Evolutionary conservation across 2,329 filamentous ascomycete genomes (phyloP).

Genomic region (Trichoderma semiorbis): DNA sequence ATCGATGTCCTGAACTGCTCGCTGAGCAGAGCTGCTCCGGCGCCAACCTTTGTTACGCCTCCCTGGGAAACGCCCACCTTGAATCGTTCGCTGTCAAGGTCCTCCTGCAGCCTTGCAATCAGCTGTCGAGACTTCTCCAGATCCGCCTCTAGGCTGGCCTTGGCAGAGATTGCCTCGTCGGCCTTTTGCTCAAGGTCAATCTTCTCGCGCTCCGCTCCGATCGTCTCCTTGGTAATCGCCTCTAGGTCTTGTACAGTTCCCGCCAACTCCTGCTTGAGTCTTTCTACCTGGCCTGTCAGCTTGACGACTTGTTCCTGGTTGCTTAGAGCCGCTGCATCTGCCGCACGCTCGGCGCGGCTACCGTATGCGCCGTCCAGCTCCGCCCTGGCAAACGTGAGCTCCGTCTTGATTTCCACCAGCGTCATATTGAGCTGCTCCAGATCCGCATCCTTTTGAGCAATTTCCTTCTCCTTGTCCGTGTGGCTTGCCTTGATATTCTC

Average conservation of each 20-base stretch:
- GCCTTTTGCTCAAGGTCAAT: conserved; percentile 41
- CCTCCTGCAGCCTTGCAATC: conserved; percentile 45
- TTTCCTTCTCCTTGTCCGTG: conserved; percentile 39
- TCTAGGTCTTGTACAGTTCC: conserved; percentile 51
- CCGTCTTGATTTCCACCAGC: conserved; percentile 58
- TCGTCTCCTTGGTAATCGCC: conserved; percentile 51
- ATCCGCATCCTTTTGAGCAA: conserved; percentile 49
- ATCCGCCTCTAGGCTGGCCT: conserved; percentile 41
- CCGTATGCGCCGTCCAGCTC: conserved; percentile 62
- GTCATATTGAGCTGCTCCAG: conserved; percentile 49
- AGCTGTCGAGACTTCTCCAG: conserved; percentile 35
- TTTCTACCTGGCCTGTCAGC: conserved; percentile 47
- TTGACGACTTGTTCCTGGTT: conserved; percentile 43
- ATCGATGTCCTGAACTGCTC: conserved; percentile 55
- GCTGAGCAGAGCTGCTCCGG: conserved; percentile 51
- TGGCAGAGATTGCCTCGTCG: conserved; percentile 28
- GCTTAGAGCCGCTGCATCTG: conserved; percentile 54
- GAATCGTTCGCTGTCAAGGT: conserved; percentile 50
- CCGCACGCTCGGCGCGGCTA: conserved; percentile 55
- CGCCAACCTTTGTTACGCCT: conserved; percentile 34
- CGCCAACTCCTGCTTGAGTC: conserved; percentile 49
- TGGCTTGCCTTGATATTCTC: conserved; percentile 21
- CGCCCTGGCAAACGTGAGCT: conserved; percentile 57
- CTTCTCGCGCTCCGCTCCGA: conserved; percentile 50
- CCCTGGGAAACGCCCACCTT: conserved; percentile 38